Conservation (phyloP, 2,329 filamentous ascomycete genomes). For the Neurospora sp. region DNA sequence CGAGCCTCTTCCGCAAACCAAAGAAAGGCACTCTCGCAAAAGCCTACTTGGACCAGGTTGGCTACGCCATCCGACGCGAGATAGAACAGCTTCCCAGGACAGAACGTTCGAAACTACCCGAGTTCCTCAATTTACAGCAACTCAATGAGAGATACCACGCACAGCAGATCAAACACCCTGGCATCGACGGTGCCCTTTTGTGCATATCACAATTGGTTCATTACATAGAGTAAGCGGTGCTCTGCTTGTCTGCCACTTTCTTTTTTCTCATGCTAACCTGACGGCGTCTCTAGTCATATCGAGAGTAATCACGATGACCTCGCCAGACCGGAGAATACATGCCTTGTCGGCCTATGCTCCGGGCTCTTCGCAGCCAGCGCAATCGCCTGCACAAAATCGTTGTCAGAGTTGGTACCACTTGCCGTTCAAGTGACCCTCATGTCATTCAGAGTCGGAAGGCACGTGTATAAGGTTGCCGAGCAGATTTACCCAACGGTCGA, state of each 20-base stretch:
- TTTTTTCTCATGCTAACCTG: conserved; percentile 4
- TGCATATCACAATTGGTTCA: conserved; percentile 57
- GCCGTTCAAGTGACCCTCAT: conserved; percentile 55
- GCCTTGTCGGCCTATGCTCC: conserved; percentile 56
- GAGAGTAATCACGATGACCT: conserved; percentile 46
- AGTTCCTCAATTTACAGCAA: conserved; percentile 52
- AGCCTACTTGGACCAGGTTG: conserved; percentile 50
- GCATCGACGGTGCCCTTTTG: conserved; percentile 54
- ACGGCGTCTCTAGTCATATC: conserved; percentile 28
- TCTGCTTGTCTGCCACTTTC: neutral
- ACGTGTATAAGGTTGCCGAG: conserved; percentile 42
- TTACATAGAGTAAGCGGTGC: conserved; percentile 51
- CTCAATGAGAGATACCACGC: conserved; percentile 55
- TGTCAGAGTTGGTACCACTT: conserved; percentile 51
- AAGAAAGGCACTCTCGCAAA: conserved; percentile 42
- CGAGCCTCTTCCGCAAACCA: conserved; percentile 38
- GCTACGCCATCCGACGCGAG: conserved; percentile 49
- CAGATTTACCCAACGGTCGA: conserved; percentile 29
- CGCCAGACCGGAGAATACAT: conserved; percentile 37
- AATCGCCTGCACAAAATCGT: conserved; percentile 51
- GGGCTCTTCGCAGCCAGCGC: conserved; percentile 61
- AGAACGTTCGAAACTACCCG: conserved; percentile 48
- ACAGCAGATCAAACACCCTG: conserved; percentile 46
- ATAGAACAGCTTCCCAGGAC: conserved; percentile 44
- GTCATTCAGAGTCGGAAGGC: conserved; percentile 53